phyloP scores from a whole-genome alignment of 208 protist genomes.

The Trypanosoma boissoni region DNA sequence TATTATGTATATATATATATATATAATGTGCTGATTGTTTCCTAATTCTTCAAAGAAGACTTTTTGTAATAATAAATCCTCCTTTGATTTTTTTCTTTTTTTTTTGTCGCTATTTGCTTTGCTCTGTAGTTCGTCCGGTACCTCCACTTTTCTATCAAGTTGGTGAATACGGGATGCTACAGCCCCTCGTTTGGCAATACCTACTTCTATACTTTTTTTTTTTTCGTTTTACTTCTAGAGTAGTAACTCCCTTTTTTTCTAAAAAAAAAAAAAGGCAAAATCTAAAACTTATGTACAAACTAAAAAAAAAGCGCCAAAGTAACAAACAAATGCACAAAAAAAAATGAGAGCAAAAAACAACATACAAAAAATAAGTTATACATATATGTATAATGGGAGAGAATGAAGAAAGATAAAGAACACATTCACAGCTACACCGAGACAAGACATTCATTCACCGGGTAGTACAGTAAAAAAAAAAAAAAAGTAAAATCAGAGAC shows the following conservation, averaged over 20 bases:
- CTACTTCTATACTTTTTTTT: constrained; percentile 1
- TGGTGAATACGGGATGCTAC: no score
- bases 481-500: constrained; percentile 4
- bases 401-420: constrained; percentile 14
- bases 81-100: no score
- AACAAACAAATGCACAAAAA: constrained; percentile 8
- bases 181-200: no score
- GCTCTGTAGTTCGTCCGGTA: no score
- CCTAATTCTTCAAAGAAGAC: no score
- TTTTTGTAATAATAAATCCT: no score
- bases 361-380: neutral
- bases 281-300: constrained; percentile 4
- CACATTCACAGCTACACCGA: neutral
- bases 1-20: no score
- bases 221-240: neutral
- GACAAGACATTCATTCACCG: neutral
- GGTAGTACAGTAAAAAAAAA: constrained; percentile 2
- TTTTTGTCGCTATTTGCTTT: no score
- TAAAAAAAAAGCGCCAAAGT: constrained; percentile 23
- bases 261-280: constrained; percentile 12
- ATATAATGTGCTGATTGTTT: no score
- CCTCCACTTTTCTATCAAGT: no score
- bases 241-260: neutral
- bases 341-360: constrained; percentile 5
- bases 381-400: constrained; percentile 3